Conservation (phyloP, 257 asterid genomes). For the Knoxia roxburghii region DNA sequence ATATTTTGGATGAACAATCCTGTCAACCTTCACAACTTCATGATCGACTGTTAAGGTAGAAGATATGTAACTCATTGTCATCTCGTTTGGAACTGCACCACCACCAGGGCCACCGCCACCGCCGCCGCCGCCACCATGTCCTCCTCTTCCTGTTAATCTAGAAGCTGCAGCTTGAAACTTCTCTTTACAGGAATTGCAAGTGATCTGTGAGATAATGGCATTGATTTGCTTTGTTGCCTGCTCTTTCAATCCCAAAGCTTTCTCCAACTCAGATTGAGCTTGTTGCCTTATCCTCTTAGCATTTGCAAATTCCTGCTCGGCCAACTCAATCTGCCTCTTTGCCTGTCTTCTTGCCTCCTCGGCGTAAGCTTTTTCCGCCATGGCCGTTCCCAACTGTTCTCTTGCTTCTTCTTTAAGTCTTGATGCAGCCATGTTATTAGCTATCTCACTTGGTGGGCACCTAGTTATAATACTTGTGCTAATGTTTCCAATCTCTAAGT, state of each 20-base stretch:
- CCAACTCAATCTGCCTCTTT: slow-evolving; percentile 57
- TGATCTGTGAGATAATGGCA: slow-evolving; percentile 47
- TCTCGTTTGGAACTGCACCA: slow-evolving; percentile 22
- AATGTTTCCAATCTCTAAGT: neutral
- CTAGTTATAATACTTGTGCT: neutral
- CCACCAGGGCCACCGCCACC: too few species aligned
- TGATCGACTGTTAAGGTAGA: slow-evolving; percentile 44
- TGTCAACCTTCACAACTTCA: slow-evolving; percentile 33
- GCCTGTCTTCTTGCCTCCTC: slow-evolving; percentile 70
- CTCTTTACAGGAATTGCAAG: slow-evolving; percentile 62
- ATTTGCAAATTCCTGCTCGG: slow-evolving; percentile 64
- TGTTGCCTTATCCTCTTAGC: slow-evolving; percentile 78
- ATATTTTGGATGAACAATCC: slow-evolving; percentile 19
- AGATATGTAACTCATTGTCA: slow-evolving; percentile 42
- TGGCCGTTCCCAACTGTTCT: slow-evolving; percentile 42
- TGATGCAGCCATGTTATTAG: slow-evolving; percentile 15
- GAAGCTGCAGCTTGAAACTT: slow-evolving; percentile 34
- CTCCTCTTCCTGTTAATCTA: neutral
- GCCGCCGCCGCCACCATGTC: too few species aligned
- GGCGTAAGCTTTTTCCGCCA: slow-evolving; percentile 63
- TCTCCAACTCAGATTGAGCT: slow-evolving; percentile 58
- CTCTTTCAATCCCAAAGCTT: slow-evolving; percentile 51
- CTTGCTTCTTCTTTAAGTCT: slow-evolving; percentile 31
- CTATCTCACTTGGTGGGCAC: slow-evolving; percentile 25
- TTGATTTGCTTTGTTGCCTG: slow-evolving; percentile 52